A percentile compares a stretch with the other conserved stretches of the same genome.
Conservation (phyloP, 2,329 filamentous ascomycete species). For the Cryphonectria nitschkei region DNA sequence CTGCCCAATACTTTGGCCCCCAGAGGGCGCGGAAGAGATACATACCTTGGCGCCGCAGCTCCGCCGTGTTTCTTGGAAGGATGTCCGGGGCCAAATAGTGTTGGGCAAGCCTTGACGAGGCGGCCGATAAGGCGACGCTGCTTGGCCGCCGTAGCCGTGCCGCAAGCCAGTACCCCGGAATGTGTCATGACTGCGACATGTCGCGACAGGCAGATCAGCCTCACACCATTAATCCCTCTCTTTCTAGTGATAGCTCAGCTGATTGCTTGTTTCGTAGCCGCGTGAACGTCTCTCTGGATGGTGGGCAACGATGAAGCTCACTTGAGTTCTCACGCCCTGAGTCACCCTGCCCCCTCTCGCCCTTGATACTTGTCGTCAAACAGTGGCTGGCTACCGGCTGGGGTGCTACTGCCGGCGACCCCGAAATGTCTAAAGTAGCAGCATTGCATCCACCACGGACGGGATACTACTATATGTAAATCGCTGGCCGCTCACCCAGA, state of each 20-base stretch:
- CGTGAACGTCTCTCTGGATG: background rate
- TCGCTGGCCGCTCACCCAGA: background rate
- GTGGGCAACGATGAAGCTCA: background rate
- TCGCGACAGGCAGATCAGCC: background rate
- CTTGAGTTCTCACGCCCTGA: background rate
- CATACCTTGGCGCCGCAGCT: constrained; percentile 8
- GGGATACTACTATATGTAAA: background rate
- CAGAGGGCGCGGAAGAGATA: background rate
- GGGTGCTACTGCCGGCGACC: constrained; percentile 3
- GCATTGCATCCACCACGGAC: background rate
- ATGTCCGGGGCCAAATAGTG: background rate
- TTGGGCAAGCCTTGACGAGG: constrained; percentile 6
- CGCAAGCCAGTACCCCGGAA: background rate
- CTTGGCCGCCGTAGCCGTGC: background rate
- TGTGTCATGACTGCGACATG: background rate
- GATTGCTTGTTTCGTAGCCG: background rate
- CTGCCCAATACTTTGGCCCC: background rate
- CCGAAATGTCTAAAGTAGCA: constrained; percentile 3
- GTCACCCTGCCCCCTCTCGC: background rate
- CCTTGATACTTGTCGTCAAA: background rate
- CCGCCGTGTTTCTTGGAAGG: background rate
- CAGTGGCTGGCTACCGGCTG: background rate
- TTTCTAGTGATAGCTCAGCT: background rate
- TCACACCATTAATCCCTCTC: background rate
- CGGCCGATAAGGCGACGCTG: constrained; percentile 9